Conservation (phyloP, 2,329 filamentous ascomycete species). For the Penicillium sp. region DNA sequence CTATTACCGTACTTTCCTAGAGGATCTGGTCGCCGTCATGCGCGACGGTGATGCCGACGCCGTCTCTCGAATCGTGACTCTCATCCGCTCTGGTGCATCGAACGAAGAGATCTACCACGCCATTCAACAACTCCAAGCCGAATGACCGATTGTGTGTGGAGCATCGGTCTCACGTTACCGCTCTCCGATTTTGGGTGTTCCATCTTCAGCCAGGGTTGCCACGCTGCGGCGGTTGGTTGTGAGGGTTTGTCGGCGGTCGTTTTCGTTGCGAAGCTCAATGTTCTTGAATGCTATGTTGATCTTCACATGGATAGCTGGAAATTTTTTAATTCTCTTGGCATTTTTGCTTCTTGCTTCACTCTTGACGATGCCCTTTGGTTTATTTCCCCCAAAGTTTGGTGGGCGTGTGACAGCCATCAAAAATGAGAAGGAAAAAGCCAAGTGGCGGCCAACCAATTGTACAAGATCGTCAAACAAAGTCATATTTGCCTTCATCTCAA, state of each 20-base stretch:
- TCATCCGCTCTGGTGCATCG: constrained; percentile 34
- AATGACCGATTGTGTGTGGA: not conserved
- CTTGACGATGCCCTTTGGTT: not conserved
- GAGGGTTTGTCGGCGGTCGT: not conserved
- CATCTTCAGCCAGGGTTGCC: not conserved
- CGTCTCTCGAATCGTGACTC: constrained; percentile 25
- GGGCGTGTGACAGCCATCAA: not conserved
- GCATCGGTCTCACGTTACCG: not conserved
- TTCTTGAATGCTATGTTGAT: not conserved
- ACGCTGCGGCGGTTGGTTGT: not conserved
- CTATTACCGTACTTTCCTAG: constrained; percentile 31
- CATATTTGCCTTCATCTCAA: not conserved
- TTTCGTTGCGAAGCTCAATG: not conserved
- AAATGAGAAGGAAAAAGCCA: no score
- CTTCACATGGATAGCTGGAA: not conserved
- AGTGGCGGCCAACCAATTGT: no score
- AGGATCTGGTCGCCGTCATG: constrained; percentile 27
- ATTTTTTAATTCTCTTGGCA: not conserved
- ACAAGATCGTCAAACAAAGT: no score
- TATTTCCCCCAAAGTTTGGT: not conserved
- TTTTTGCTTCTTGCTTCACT: not conserved
- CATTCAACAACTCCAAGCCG: constrained; percentile 15
- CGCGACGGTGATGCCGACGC: constrained; percentile 24
- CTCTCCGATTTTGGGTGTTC: not conserved
- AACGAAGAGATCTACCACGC: constrained; percentile 26